These are phyloP conservation scores for Pythium graminicola DNA, from an alignment of 352 stramenopile genomes.

Conservation along the genomic window DNA sequence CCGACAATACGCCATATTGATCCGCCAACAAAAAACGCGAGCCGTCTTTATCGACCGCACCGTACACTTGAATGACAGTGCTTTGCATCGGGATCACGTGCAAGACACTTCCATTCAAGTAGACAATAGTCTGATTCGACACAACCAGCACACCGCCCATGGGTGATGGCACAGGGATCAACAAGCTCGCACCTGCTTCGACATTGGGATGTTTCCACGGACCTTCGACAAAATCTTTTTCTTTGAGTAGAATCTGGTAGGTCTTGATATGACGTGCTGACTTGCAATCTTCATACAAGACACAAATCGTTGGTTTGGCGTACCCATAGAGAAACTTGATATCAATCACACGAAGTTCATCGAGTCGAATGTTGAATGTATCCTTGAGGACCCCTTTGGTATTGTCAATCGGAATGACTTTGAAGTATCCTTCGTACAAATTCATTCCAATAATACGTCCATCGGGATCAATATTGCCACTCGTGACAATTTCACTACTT, in stretches of 20 bases:
- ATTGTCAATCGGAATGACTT: constrained; percentile 85
- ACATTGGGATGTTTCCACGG: constrained; percentile 88
- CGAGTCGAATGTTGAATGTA: constrained; percentile 90
- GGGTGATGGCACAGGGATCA: constrained; percentile 84
- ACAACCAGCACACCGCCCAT: constrained; percentile 87
- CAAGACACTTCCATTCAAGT: constrained; percentile 85
- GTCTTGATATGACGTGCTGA: constrained; percentile 88
- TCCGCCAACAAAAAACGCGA: constrained; percentile 86
- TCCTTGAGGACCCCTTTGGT: constrained; percentile 72
- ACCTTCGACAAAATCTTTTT: constrained; percentile 87
- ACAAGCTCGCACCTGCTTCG: constrained; percentile 75
- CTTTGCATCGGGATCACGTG: constrained; percentile 89
- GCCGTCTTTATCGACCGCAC: constrained; percentile 81
- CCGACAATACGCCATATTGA: constrained; percentile 85
- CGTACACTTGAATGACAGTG: constrained; percentile 88
- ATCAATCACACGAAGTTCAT: constrained; percentile 90
- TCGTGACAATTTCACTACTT: constrained; percentile 85
- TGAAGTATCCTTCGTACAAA: constrained; percentile 89
- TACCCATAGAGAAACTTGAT: constrained; percentile 91
- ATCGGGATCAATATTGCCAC: constrained; percentile 84
- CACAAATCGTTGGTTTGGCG: constrained; percentile 85
- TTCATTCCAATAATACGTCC: constrained; percentile 87
- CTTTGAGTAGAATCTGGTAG: constrained; percentile 85
- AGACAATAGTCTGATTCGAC: constrained; percentile 89
- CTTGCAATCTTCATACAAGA: constrained; percentile 90